Base-by-base conservation (phyloP, 345 rosid species). In the thale cress (Arabidopsis thaliana) region DNA sequence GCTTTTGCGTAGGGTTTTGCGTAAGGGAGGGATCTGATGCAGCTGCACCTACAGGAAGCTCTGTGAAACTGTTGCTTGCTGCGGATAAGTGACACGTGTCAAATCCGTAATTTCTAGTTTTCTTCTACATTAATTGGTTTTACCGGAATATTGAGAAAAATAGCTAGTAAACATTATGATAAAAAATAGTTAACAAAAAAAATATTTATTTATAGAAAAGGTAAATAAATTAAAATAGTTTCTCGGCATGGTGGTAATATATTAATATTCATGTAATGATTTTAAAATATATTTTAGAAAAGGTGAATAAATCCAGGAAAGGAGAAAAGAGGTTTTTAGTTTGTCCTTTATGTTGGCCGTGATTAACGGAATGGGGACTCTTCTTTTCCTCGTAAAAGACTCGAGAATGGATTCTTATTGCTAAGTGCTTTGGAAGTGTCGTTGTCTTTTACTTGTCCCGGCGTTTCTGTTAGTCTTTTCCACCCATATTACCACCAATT, bases 301-400 rank as follows among this genome's bases (percentile, higher is more conserved):
- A 49, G 6, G 13, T 23, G 8, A 41, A 55, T 30, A 41, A 56
- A 55, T 28, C 38, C 4, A 55, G 22, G 16, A 69, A 69, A 55
- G 12, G 13, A 10, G 41, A 38, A 62, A 57, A 58, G 30, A 13
- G 12, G n/a, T 24, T 24, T 33, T 33, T 1, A 60, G 3, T 32
- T 59, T 28, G 64, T 69, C 33, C 69, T 59, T 68, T 51, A 51
- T 50, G 63, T 42, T 59, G 53, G 68, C 40, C 79, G 74, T 76
- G 69, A 76, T 76, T 76, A 68, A 34, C 79, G 79, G 79, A 33
- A 60, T 24, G 33, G 8, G 33, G 30, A 68, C 10, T 76, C 16
- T 22, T 38, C 56, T 61, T 76, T 76, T 60, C 38, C 34, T 76
- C 56, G 45, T 68, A 49, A 65, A 65, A 49, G 70, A 34, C 33